Evolutionary conservation across 805 yeast genomes (phyloP), one percentile per base, ranked within the genome.

Genomic region (Candida orba): DNA sequence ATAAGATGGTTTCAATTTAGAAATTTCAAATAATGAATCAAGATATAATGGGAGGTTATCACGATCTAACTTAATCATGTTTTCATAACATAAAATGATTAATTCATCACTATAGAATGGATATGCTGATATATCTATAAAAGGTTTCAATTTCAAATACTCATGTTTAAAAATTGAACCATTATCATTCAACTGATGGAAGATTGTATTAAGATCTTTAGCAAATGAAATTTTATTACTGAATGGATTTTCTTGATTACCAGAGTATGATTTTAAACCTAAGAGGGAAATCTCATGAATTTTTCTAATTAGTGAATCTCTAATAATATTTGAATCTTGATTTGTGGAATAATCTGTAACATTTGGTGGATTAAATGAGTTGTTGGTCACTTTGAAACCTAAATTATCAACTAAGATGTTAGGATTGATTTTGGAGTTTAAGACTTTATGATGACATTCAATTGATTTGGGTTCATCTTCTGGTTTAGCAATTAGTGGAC

Each of bases 391-490:
- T 14, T 60, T 56, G 56, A 83, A 82, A 3, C 65, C 63, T 33
- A 81, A 65, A 42, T 68, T 74, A 1, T 66, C 52, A 3, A 70
- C 57, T 18, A 88, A 63, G 41, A 84, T 62, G 0, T 64, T 59
- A 2, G 83, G 69, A 49, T 83, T 79, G 6, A 85, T 59, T 44
- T 76, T 76, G 3, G 84, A 66, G 48, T 75, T 78, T 45, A 84
- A 61, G 2, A 72, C 64, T 14, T 76, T 67, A 47, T 73, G 73
- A n/a, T 64, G 59, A 4, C 76, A 59, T 47, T 72, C 68, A 33
- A 88, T 79, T 0, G 83, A 76, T 53, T 76, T 80, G 3, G 68
- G 62, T 10, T 73, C 75, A 6, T 70, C 73, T 3, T 59, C 64
- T 3, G 72, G 64, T 2, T 57, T 60, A 22, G 72, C 59, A 8